Evolutionary conservation across 768 basidiomycete species (phyloP).

Genomic region (Mycena metata): DNA sequence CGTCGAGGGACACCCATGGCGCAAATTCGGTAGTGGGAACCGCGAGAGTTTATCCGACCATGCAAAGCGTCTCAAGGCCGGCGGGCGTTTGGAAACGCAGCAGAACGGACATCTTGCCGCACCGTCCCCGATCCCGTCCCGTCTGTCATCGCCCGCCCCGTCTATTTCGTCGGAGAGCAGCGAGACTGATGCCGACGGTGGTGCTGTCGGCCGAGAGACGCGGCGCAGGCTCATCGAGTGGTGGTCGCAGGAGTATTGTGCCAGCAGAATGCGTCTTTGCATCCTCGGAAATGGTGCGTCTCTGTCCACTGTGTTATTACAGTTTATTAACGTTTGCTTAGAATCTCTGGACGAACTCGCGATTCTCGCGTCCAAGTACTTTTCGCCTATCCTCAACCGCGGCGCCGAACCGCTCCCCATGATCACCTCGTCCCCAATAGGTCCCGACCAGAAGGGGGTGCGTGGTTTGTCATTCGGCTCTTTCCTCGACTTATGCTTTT

Average conservation of each 20-base stretch:
- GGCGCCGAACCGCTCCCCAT: conserved; percentile 71
- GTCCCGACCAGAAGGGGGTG: conserved; percentile 78
- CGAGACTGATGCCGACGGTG: conserved; percentile 80
- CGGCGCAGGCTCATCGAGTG: conserved; percentile 85
- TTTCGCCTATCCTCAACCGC: conserved; percentile 80
- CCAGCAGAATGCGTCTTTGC: conserved; percentile 84
- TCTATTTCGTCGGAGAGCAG: conserved; percentile 70
- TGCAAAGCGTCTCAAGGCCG: conserved; percentile 68
- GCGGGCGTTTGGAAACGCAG: conserved; percentile 55
- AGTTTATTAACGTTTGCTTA: conserved; percentile 44
- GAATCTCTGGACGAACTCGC: conserved; percentile 84
- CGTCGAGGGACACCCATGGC: conserved; percentile 85
- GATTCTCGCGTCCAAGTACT: conserved; percentile 70
- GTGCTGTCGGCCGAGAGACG: conserved; percentile 82
- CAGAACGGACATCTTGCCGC: conserved; percentile 48
- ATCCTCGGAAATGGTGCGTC: conserved; percentile 81
- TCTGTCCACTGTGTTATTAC: not conserved
- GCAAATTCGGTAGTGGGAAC: conserved; percentile 93
- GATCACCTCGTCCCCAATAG: conserved; percentile 82
- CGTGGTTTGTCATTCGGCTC: conserved; percentile 45
- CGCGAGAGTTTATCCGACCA: conserved; percentile 77
- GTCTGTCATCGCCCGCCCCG: conserved; percentile 70
- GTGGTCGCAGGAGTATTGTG: conserved; percentile 88
- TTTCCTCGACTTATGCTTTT: conserved; percentile 41
- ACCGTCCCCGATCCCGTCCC: conserved; percentile 65